These are phyloP conservation scores for Sanghuangporus sanghuang DNA, from an alignment of 1,284 basidiomycete genomes.

Conservation along the genomic window DNA sequence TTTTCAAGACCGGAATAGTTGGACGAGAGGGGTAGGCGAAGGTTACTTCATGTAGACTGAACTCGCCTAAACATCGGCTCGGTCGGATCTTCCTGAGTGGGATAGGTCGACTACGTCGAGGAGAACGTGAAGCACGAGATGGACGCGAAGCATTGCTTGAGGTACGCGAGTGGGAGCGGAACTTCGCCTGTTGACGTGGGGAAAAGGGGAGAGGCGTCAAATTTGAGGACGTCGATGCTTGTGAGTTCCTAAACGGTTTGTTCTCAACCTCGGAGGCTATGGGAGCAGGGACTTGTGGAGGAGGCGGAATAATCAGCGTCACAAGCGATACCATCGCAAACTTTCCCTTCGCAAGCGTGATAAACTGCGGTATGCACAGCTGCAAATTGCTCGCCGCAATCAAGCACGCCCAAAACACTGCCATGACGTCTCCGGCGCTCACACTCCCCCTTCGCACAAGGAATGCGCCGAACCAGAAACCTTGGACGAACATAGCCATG, in stretches of 20 bases:
- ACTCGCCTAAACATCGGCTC: conserved; percentile 62
- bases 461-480: conserved; percentile 93
- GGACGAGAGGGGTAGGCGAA: conserved; percentile 88
- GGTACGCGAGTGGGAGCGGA: neutral
- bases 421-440: conserved; percentile 78
- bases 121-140: neutral
- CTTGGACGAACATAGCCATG: conserved; percentile 93
- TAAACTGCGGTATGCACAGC: conserved; percentile 77
- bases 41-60: conserved; percentile 70
- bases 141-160: neutral
- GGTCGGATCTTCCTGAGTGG: conserved; percentile 57
- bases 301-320: conserved; percentile 47
- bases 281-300: conserved; percentile 2
- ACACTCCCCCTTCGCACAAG: conserved; percentile 74
- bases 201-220: conserved; percentile 5
- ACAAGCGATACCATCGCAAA: conserved; percentile 73
- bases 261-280: no score
- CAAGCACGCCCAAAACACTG: conserved; percentile 95
- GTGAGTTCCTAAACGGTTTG: conserved; percentile 17
- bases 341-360: conserved; percentile 82
- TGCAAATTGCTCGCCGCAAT: conserved; percentile 86
- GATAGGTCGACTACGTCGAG: conserved; percentile 3
- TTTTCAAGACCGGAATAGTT: conserved; percentile 50
- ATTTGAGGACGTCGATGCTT: conserved; percentile 4
- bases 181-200: neutral